phyloP scores from a whole-genome alignment of 2,329 filamentous ascomycete genomes.

The Cylindrodendrum hubeiense region DNA sequence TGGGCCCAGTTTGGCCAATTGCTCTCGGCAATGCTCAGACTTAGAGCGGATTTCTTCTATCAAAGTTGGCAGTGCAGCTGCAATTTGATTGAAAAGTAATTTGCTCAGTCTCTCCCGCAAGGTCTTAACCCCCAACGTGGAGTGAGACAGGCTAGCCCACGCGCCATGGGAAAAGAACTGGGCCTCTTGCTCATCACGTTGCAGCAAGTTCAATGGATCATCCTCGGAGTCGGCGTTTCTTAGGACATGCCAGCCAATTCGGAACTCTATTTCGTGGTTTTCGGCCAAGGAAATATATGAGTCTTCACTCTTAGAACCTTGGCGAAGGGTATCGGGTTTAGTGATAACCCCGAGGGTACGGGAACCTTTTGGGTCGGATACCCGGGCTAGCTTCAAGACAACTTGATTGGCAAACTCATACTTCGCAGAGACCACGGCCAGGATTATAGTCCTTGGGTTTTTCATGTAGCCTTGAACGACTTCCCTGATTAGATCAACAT shows the following conservation, averaged over 20 bases:
- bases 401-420: conserved; percentile 47
- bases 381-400: not conserved
- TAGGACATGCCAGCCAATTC: conserved; percentile 39
- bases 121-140: conserved; percentile 59
- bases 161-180: conserved; percentile 57
- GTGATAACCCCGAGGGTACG: conserved; percentile 34
- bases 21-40: conserved; percentile 48
- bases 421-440: conserved; percentile 57
- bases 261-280: conserved; percentile 22
- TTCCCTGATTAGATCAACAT: conserved; percentile 48
- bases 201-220: conserved; percentile 41
- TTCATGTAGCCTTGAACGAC: conserved; percentile 57
- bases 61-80: conserved; percentile 59
- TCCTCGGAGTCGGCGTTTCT: conserved; percentile 32
- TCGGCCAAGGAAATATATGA: conserved; percentile 16
- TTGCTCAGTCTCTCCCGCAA: conserved; percentile 63
- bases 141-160: conserved; percentile 52
- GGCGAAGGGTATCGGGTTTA: conserved; percentile 26
- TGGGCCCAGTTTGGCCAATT: conserved; percentile 61
- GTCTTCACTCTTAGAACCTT: conserved; percentile 16
- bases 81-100: conserved; percentile 62
- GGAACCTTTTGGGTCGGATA: not conserved
- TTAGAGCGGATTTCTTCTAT: conserved; percentile 56
- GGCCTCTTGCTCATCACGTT: conserved; percentile 55
- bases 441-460: conserved; percentile 57